Percentiles rank a stretch among this genome's conserved stretches.
Conservation (phyloP, 2,329 filamentous ascomycete species). For the Xylariaceae sp. region DNA sequence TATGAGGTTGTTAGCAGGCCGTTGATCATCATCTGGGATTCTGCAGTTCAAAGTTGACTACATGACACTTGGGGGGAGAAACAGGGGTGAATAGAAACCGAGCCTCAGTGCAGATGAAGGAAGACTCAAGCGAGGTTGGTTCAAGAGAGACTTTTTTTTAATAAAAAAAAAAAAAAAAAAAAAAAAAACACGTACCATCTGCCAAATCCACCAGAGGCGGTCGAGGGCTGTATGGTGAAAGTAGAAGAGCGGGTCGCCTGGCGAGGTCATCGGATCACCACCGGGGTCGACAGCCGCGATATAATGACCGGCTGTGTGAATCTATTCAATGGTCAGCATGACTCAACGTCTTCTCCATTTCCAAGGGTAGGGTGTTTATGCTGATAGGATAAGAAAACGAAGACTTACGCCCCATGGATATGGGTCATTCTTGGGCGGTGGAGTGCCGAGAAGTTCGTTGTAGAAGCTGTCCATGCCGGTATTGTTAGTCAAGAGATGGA, state of each 20-base stretch:
- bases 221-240: slow-evolving; percentile 36
- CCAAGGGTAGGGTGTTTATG: slow-evolving; percentile 7
- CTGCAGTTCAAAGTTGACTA: no score
- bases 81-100: no score
- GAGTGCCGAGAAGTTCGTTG: slow-evolving; percentile 34
- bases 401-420: slow-evolving; percentile 34
- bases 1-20: no score
- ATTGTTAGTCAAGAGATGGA: slow-evolving; percentile 31
- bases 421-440: slow-evolving; percentile 28
- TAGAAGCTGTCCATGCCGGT: slow-evolving; percentile 36
- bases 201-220: slow-evolving; percentile 38
- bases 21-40: no score
- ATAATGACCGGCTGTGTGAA: slow-evolving; percentile 35
- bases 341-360: no score
- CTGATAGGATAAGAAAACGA: not conserved
- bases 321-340: slow-evolving; percentile 12
- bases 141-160: no score
- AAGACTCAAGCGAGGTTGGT: no score
- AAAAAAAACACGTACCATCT: no score
- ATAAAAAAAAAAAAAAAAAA: no score
- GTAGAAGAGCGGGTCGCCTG: slow-evolving; percentile 36
- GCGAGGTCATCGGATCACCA: slow-evolving; percentile 31
- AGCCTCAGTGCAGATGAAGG: no score
- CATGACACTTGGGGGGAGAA: no score
- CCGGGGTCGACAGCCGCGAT: slow-evolving; percentile 33